Evolutionary conservation across 2,329 filamentous ascomycete genomes (phyloP), one percentile per base, ranked within the genome.

Genomic region (Biscogniauxia sp.): DNA sequence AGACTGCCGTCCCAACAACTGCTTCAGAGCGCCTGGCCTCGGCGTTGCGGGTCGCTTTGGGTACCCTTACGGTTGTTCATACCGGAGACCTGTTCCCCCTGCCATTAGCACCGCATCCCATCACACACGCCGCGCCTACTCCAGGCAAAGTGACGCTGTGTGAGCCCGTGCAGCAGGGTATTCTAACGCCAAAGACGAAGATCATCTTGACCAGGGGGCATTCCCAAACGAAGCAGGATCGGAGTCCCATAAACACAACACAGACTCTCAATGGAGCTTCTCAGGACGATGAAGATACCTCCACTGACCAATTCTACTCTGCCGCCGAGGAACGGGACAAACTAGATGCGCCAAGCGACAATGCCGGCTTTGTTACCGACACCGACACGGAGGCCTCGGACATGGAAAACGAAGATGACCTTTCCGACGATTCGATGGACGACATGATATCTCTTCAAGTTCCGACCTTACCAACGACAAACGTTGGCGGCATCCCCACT

Each of bases 301-400:
- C 91, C 5, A 96, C 91, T 60, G 94, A 98, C 71, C 89, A 93
- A 68, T 97, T 97, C 78, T 97, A 87, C 75, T 97, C 94, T 5
- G 94, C 94, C 0, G 89, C 92, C 2, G 94, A 97, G 73, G 93
- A 96, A 64, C 84, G 87, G 20, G 77, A 84, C 63, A 85, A 80
- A 69, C 85, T 85, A 15, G 83, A 86, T 59, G 79, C 81, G 7
- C 79, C 81, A 23, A 81, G 83, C 0, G 88, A 88, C 49, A 85
- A 85, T 7, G 83, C 83, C 5, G 84, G 83, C 58, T 80, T 81
- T 0, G 77, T 79, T 7, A 86, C 84, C 1, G 89, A 91, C 69
- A 86, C 85, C 1, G 82, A 85, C 60, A 81, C 87, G 3, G 87
- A 91, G 63, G 73, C 84, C 8, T 88, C 87, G 1, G 86, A 82